phyloP scores from a whole-genome alignment of 176 grass and related monocot genomes.

The Bonia amplexicaulis region DNA sequence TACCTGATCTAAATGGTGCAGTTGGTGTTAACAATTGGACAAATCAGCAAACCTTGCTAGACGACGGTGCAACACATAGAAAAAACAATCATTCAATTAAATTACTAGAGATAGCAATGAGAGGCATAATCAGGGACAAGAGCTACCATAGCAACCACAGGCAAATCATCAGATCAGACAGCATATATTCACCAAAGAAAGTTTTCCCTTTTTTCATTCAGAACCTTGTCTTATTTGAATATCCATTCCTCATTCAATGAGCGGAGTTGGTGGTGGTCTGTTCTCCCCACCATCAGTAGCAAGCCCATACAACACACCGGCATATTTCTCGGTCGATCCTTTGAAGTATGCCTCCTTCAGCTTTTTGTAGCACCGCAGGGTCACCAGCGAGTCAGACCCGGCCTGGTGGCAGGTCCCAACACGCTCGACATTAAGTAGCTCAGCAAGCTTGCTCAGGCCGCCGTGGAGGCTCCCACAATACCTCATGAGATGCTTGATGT shows the following conservation, averaged over 20 bases:
- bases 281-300: conserved; percentile 41
- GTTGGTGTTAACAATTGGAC: not conserved
- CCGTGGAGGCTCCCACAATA: conserved; percentile 57
- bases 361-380: conserved; percentile 44
- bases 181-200: conserved; percentile 33
- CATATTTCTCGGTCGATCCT: conserved; percentile 40
- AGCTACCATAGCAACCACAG: conserved; percentile 15
- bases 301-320: conserved; percentile 75
- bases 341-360: conserved; percentile 47
- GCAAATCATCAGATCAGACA: conserved; percentile 22
- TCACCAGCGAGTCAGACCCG: conserved; percentile 60
- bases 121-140: not conserved
- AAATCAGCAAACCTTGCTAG: not conserved
- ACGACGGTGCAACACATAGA: not conserved
- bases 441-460: conserved; percentile 63
- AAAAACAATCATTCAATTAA: not conserved
- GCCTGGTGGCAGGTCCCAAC: conserved; percentile 71
- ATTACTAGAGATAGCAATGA: conserved; percentile 14
- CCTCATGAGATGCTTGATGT: conserved; percentile 80
- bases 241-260: conserved; percentile 44
- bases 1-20: not conserved
- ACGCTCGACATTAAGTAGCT: conserved; percentile 41
- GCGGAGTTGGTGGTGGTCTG: conserved; percentile 3
- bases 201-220: conserved; percentile 31
- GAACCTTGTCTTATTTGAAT: conserved; percentile 53